A percentile compares a stretch with the other conserved stretches of the same genome.
phyloP scores from a whole-genome alignment of 1,284 basidiomycete genomes.

The Leccinum huronense region DNA sequence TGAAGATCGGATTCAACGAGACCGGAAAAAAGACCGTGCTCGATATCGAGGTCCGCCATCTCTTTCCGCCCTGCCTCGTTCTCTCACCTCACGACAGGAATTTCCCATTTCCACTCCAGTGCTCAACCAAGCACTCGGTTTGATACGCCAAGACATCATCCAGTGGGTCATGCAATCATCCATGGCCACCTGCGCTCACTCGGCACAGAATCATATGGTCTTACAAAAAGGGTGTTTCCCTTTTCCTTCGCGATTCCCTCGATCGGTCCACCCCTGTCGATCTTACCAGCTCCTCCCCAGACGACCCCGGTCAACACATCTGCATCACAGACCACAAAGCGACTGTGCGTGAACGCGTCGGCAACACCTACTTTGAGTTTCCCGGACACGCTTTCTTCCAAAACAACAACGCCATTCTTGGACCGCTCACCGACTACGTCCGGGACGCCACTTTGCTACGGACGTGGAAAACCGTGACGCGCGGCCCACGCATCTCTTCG shows the following conservation, averaged over 20 bases:
- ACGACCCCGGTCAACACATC: conserved; percentile 55
- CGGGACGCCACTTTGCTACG: conserved; percentile 62
- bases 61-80: background rate
- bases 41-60: conserved; percentile 83
- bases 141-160: conserved; percentile 66
- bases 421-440: conserved; percentile 82
- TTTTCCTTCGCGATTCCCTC: conserved; percentile 89
- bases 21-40: conserved; percentile 76
- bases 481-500: conserved; percentile 78
- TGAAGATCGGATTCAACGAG: conserved; percentile 89
- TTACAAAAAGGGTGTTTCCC: conserved; percentile 88
- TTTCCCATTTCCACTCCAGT: conserved; percentile 89
- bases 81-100: conserved; percentile 51
- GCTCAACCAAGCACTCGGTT: conserved; percentile 69
- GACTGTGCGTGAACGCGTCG: conserved; percentile 84
- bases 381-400: conserved; percentile 93
- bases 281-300: conserved; percentile 12
- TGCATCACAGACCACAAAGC: conserved; percentile 85
- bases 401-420: conserved; percentile 94
- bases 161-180: conserved; percentile 47
- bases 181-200: conserved; percentile 10
- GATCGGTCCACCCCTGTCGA: conserved; percentile 28
- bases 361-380: conserved; percentile 82
- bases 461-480: conserved; percentile 5
- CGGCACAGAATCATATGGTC: conserved; percentile 68